Evolutionary conservation across 768 basidiomycete species (phyloP), one percentile per base, ranked within the genome.

Genomic region (Boletus fagicola): DNA sequence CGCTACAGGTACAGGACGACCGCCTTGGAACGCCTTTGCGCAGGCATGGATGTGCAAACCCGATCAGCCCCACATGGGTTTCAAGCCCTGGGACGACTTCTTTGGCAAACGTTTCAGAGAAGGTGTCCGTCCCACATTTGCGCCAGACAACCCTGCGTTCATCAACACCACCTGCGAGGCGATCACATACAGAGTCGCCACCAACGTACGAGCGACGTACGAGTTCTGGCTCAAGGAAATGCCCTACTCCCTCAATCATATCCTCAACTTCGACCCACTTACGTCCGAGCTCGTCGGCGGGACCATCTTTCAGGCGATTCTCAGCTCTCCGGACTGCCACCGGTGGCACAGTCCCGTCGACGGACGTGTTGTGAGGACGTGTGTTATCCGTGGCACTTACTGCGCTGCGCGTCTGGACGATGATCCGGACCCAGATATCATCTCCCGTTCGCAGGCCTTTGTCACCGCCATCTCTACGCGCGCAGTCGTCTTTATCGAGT

Each of bases 151-250:
- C 45, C 35, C 68, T 30, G 49, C 52, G n/a, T 59, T 83, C 59
- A 72, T 87, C 62, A 76, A 71, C 56, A 78, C 73, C 57, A 71
- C 80, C 12, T 86, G 84, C 73, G 85, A 87, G 65, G 82, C 80
- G 18, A 75, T 69, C 20, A 66, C 81, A 4, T 78, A 80, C 65
- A 71, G 75, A 39, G 73, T 82, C 43, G 69, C 67, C 3, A 30
- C 44, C 35, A 58, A 79, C 53, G 77, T 82, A 35, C 63, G 79
- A 51, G 65, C 64, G 2, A 66, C 65, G 6, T 82, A 83, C 53
- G 62, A 66, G 35, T 85, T 87, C 69, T 87, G 83, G 84, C 62
- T 85, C 67, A 87, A 87, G 65, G 81, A 77, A n/a, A n/a, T n/a
- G n/a, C n/a, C n/a, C n/a, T n/a, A n/a, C n/a, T n/a, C n/a, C n/a